Conservation (phyloP, 2,329 filamentous ascomycete species). For the Akanthomyces uredinophilus region DNA sequence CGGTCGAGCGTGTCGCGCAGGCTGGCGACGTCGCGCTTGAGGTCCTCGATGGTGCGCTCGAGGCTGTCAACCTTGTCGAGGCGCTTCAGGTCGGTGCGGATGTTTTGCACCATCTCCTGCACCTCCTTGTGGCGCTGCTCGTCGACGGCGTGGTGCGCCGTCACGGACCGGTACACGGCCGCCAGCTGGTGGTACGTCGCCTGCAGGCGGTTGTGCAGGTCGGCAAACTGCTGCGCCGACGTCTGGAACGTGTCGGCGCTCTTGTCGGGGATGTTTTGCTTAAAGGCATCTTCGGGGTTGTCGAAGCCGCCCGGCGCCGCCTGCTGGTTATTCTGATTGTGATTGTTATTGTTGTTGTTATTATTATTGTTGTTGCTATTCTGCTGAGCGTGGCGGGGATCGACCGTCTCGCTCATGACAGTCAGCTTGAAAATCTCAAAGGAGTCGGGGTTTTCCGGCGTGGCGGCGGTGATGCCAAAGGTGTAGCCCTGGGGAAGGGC, state of each 20-base stretch:
- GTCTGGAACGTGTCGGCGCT: slow-evolving; percentile 43
- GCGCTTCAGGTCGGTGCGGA: slow-evolving; percentile 40
- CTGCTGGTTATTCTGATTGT: slow-evolving; percentile 23
- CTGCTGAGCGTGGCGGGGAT: slow-evolving; percentile 22
- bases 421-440: slow-evolving; percentile 90
- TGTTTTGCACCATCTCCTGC: slow-evolving; percentile 40
- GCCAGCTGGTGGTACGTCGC: slow-evolving; percentile 63
- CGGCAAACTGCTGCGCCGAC: slow-evolving; percentile 64
- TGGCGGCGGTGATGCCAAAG: slow-evolving; percentile 83
- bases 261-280: slow-evolving; percentile 42
- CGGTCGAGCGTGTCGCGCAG: slow-evolving; percentile 50
- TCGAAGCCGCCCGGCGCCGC: not conserved
- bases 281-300: slow-evolving; percentile 27
- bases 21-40: slow-evolving; percentile 49
- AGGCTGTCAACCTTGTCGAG: slow-evolving; percentile 43
- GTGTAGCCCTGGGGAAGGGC: slow-evolving; percentile 73
- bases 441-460: slow-evolving; percentile 86
- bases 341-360: slow-evolving; percentile 23
- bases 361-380: slow-evolving; percentile 23
- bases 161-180: slow-evolving; percentile 54
- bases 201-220: slow-evolving; percentile 81
- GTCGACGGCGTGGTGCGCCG: slow-evolving; percentile 43
- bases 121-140: slow-evolving; percentile 55
- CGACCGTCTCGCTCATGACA: slow-evolving; percentile 53
- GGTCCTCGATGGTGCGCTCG: slow-evolving; percentile 36